Evolutionary conservation across 2,329 filamentous ascomycete species (phyloP), one percentile per base, ranked within the genome.

Genomic region (Cordyceps fumosorosea): DNA sequence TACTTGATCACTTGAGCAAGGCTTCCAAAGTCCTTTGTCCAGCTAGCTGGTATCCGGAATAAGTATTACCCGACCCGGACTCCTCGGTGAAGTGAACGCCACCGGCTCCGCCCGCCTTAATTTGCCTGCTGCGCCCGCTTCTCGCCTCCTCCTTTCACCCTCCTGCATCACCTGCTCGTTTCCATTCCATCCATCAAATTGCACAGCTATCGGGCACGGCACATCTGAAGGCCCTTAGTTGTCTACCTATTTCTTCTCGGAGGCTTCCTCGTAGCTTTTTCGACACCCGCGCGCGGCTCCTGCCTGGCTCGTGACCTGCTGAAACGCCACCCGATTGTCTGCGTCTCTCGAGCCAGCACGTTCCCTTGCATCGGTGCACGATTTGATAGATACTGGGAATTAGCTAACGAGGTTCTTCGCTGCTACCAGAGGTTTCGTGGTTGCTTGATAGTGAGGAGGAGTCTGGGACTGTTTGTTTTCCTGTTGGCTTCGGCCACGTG

Each of bases 401-500:
- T 62, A 51, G 51, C 59, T 62, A 55, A 62, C 59, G 51, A 56
- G 44, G 52, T 54, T 61, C 42, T 40, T 50, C 20, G 50, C 52
- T 62, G 51, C 52, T 56, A 26, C 44, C 59, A 61, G 52, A 20
- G 52, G 52, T 55, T 53, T 60, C 26, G 59, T 54, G 52, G 44
- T 62, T 62, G 52, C 59, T 40, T 56, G 47, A 47, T 60, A 71
- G 68, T 69, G 72, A 72, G 73, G 73, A 69, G 74, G 74, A 73
- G 64, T 67, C 70, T 68, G 51, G 53, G 62, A 60, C 53, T 57
- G 67, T 71, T 71, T 64, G 69, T 69, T 74, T 69, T 70, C 69
- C 71, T 69, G 68, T 67, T 69, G 71, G 72, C 70, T 67, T 68
- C 67, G 67, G 72, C 73, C 72, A 69, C 69, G 70, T 77, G 75